Base-by-base conservation (phyloP, 306 rosid species). In the Citrullus amarus region DNA sequence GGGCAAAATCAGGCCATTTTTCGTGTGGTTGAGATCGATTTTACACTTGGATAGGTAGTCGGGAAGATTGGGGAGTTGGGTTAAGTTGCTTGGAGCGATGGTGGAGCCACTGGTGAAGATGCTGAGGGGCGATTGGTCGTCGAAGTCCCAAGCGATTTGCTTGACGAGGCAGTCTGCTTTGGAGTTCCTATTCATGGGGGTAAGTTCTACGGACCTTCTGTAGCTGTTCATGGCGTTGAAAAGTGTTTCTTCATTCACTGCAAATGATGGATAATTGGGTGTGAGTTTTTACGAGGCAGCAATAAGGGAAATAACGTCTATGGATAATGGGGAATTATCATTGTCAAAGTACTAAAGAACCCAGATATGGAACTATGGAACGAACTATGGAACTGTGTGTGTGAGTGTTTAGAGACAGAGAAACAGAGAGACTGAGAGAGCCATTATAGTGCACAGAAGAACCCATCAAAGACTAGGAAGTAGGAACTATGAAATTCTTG, bases 91-190 rank as follows among this genome's bases (percentile, higher is more conserved):
- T 34, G 78, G 63, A 16, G 7, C 7, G 48, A 74, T 53, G 48
- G 50, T 53, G 59, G 62, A 53, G 8, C 78, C 78, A 22, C 62
- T 53, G 8, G 1, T 11, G 30, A 10, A 50, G 46, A 6, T 30
- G 46, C 78, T 74, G 50, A 74, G 16, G 43, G 78, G 50, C 3
- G 34, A 32, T 50, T 53, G 18, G 48, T 74, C 78, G 48, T 74
- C 62, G 18, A 74, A 54, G 5, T 74, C 78, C 78, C 78, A 74
- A 74, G 78, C 78, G 5, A 74, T 53, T 9, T 54, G 28, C 30
- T 4, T 4, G 34, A 6, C 78, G 9, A 74, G 50, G 63, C 78
- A 74, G 9, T 54, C 48, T 54, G 78, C 78, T 16, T 53, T 30
- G 17, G 78, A 10, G 62, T 74, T 74, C 78, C n/a, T 74, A 0